Evolutionary conservation across 2,329 filamentous ascomycete genomes (phyloP).

Genomic region (Zymoseptoria passerinii): DNA sequence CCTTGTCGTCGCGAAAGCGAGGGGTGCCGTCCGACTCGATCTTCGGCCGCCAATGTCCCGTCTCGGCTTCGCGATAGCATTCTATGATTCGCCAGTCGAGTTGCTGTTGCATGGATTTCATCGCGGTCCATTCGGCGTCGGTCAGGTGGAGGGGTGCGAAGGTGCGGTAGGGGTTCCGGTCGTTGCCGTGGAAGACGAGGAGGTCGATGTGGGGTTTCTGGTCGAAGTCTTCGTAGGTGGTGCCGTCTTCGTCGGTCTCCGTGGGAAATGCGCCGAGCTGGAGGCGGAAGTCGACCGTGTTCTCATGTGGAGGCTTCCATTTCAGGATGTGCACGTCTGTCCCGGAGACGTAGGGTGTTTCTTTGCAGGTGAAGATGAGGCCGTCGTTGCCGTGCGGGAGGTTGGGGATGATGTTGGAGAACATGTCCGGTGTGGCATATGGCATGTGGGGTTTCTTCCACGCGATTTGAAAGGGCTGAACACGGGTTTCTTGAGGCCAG

Average conservation of each 20-base stretch:
- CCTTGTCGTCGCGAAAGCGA: constrained; percentile 87
- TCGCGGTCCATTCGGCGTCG: constrained; percentile 69
- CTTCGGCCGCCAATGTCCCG: constrained; percentile 67
- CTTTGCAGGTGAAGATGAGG: constrained; percentile 92
- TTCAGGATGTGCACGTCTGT: constrained; percentile 93
- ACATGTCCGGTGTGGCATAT: constrained; percentile 89
- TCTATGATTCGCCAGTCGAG: constrained; percentile 86
- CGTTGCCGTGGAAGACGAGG: constrained; percentile 58
- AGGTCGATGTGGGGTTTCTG: constrained; percentile 66
- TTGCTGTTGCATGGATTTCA: constrained; percentile 66
- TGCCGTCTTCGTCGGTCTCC: constrained; percentile 62
- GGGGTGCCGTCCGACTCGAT: constrained; percentile 45
- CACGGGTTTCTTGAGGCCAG: constrained; percentile 60
- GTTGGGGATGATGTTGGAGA: constrained; percentile 71
- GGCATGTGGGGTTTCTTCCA: constrained; percentile 84
- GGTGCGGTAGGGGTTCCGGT: constrained; percentile 53
- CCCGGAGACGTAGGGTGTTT: constrained; percentile 75
- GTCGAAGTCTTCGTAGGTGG: constrained; percentile 66
- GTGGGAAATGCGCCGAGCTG: constrained; percentile 62
- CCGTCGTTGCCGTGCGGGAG: constrained; percentile 93
- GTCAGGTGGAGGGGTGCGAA: constrained; percentile 57
- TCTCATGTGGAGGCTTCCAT: constrained; percentile 94
- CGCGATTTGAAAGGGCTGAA: constrained; percentile 71
- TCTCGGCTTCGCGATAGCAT: constrained; percentile 67
- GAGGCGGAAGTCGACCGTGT: constrained; percentile 87